Evolutionary conservation across 148 eudicot species (phyloP).

Genomic region (Vaccinium darrowii): DNA sequence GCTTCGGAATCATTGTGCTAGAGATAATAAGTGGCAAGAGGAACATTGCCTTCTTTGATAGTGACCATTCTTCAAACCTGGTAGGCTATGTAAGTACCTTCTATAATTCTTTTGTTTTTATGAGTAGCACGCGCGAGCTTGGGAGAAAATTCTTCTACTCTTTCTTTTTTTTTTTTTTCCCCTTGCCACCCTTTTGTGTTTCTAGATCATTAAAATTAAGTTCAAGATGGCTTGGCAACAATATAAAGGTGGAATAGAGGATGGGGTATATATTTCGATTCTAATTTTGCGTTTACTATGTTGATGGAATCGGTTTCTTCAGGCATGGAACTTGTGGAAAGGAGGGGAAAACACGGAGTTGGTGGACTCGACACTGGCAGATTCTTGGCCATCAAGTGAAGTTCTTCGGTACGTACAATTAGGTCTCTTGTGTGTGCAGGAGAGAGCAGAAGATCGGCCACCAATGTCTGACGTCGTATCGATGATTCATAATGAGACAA

Average conservation of each 20-base stretch:
- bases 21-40: slow-evolving; percentile 10
- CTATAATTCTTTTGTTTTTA: not conserved
- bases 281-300: not conserved
- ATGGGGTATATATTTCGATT: not conserved
- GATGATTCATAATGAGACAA: not conserved
- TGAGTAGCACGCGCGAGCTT: no score
- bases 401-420: not conserved
- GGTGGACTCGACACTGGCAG: not conserved
- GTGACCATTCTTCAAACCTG: not conserved
- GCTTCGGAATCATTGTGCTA: slow-evolving; percentile 1
- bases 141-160: no score
- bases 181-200: not conserved
- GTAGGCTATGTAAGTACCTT: not conserved
- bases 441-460: not conserved
- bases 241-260: not conserved
- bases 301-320: not conserved
- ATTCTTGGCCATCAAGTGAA: not conserved
- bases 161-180: no score
- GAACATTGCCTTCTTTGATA: slow-evolving; percentile 3
- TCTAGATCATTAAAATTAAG: not conserved
- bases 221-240: not conserved
- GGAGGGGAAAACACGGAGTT: slow-evolving; percentile 1
- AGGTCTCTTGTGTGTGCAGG: slow-evolving; percentile 12
- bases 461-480: not conserved
- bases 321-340: not conserved